These are phyloP conservation scores for Spizellomyces sp. DNA, from an alignment of 192 early-diverging fungal species.

Conservation along the genomic window DNA sequence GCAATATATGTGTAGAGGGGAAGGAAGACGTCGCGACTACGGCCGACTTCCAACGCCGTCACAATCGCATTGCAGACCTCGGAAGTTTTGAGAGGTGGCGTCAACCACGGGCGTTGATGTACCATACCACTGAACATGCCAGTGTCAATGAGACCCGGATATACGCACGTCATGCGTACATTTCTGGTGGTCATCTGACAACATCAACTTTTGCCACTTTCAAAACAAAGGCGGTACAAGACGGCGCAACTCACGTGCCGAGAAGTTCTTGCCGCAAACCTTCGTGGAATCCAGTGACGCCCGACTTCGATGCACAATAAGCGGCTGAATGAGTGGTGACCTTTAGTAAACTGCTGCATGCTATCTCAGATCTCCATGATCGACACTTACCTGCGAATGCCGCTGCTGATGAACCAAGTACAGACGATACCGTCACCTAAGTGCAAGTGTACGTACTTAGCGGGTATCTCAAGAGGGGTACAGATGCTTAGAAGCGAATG, in stretches of 20 bases:
- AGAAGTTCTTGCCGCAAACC: conserved; percentile 73
- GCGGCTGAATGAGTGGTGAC: conserved; percentile 42
- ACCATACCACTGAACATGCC: conserved; percentile 71
- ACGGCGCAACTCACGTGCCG: conserved; percentile 51
- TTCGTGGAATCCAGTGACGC: conserved; percentile 72
- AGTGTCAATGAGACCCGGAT: conserved; percentile 72
- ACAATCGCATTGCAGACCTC: conserved; percentile 64
- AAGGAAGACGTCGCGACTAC: conserved; percentile 24
- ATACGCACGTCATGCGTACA: conserved; percentile 70
- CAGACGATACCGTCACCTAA: conserved; percentile 47
- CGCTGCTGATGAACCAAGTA: conserved; percentile 38
- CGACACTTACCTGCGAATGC: conserved; percentile 25
- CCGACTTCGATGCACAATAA: conserved; percentile 82
- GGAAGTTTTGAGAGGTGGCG: conserved; percentile 60
- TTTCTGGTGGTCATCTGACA: conserved; percentile 38
- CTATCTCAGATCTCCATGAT: neutral
- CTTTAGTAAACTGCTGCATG: neutral
- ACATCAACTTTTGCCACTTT: neutral
- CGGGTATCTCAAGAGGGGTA: no score
- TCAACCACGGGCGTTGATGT: conserved; percentile 60
- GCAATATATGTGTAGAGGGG: conserved; percentile 33
- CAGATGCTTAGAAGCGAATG: conserved; percentile 31
- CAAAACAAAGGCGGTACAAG: neutral
- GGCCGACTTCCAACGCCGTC: conserved; percentile 53
- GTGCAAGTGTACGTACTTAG: neutral